Evolutionary conservation across 257 asterid species (phyloP).

Genomic region (Solanum bulbocastanum): DNA sequence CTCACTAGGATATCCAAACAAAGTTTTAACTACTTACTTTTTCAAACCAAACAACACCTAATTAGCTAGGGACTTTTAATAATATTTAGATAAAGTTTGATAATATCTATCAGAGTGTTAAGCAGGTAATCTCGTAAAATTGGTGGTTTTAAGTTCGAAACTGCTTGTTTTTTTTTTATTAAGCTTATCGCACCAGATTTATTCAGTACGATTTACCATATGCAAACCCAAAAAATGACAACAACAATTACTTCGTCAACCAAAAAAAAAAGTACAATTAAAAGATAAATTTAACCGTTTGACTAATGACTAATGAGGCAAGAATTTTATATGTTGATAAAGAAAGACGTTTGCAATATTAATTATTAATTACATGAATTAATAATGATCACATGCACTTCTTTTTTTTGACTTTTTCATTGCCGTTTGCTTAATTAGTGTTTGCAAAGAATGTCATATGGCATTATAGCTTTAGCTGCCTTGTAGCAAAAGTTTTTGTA

Average conservation of each 20-base stretch:
- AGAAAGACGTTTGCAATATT: not conserved
- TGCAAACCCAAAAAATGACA: not conserved
- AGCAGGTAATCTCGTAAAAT: too few relatives aligned
- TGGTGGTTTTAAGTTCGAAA: not conserved
- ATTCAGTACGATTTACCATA: accelerated
- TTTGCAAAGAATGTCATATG: not conserved
- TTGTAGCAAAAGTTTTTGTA: not conserved
- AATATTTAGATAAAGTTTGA: too few relatives aligned
- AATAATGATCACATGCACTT: not conserved
- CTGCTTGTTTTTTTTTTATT: not conserved
- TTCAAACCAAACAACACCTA: not conserved
- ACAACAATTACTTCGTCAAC: not conserved
- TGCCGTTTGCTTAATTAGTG: not conserved
- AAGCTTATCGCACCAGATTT: not conserved
- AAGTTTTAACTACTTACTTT: not conserved
- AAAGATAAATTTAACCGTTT: not conserved
- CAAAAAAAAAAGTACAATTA: not conserved
- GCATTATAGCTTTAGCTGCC: not conserved
- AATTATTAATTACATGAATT: not conserved
- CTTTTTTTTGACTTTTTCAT: not conserved
- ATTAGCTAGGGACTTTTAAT: too few relatives aligned
- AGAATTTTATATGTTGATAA: not conserved
- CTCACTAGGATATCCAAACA: not conserved
- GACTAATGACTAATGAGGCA: too few relatives aligned
- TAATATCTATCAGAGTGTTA: too few relatives aligned